Conservation (phyloP, 2,329 filamentous ascomycete genomes). For the Fusarium algeriense region DNA sequence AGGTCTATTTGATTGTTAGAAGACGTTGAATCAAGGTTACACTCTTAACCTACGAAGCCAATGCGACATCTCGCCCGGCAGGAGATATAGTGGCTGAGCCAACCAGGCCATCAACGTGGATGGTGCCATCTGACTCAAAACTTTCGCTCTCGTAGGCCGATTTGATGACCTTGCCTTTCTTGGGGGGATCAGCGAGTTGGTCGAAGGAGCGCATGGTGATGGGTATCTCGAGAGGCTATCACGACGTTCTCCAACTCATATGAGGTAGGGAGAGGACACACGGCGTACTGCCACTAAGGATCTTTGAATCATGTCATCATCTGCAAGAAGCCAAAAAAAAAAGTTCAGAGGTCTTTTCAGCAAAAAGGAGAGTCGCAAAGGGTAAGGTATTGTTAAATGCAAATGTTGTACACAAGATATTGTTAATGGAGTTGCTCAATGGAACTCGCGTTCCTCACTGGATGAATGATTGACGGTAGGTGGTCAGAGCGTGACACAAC, state of each 20-base stretch:
- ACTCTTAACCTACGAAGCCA: slow-evolving; percentile 74
- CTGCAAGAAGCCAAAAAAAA: background rate
- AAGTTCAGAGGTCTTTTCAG: background rate
- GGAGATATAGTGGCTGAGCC: slow-evolving; percentile 95
- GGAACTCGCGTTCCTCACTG: slow-evolving; percentile 24
- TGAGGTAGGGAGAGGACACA: slow-evolving; percentile 21
- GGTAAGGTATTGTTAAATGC: background rate
- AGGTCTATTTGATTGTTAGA: slow-evolving; percentile 62
- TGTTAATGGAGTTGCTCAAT: slow-evolving; percentile 31
- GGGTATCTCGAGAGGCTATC: slow-evolving; percentile 35
- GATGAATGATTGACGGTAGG: slow-evolving; percentile 14
- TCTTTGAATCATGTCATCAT: slow-evolving; percentile 35
- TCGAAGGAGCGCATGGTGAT: slow-evolving; percentile 64
- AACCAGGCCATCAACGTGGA: slow-evolving; percentile 83
- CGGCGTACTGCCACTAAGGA: slow-evolving; percentile 32
- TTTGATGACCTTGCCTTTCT: slow-evolving; percentile 70
- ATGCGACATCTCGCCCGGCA: slow-evolving; percentile 87
- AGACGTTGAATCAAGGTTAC: slow-evolving; percentile 4
- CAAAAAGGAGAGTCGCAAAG: background rate
- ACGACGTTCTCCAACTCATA: slow-evolving; percentile 39
- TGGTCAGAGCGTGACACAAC: slow-evolving; percentile 30
- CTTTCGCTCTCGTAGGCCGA: slow-evolving; percentile 87
- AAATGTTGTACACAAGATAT: slow-evolving; percentile 1
- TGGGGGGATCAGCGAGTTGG: slow-evolving; percentile 59
- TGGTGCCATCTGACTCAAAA: slow-evolving; percentile 86